Conservation (phyloP, 1,284 basidiomycete species). For the Ustilago hordei region DNA sequence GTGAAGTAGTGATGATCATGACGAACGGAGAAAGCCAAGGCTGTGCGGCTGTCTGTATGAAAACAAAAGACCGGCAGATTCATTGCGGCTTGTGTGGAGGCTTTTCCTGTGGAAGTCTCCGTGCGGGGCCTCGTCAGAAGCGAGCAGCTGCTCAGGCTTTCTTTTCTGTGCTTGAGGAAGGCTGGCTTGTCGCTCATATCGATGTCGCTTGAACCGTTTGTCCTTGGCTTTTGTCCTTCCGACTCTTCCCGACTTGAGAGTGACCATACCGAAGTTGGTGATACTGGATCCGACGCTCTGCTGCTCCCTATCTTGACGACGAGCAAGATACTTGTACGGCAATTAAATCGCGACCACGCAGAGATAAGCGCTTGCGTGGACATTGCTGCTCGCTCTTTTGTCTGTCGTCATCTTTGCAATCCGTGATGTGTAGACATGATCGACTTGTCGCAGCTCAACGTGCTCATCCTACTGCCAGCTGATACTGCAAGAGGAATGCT, state of each 20-base stretch:
- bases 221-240: not conserved
- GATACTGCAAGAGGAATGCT: not conserved
- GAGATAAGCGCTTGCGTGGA: constrained; percentile 12
- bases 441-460: no score
- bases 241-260: not conserved
- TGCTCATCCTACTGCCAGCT: no score
- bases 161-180: not conserved
- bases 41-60: constrained; percentile 2
- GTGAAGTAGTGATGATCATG: no score
- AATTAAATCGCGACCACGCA: not conserved
- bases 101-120: not conserved
- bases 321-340: not conserved
- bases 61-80: not conserved
- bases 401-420: not conserved
- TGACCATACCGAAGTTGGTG: not conserved
- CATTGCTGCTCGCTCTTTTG: not conserved
- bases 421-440: not conserved
- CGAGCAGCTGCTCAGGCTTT: not conserved
- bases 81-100: not conserved
- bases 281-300: no score
- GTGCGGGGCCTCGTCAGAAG: not conserved
- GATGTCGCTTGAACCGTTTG: not conserved
- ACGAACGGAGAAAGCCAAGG: not conserved
- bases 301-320: not conserved
- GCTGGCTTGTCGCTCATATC: not conserved